A percentile compares a stretch with the other conserved stretches of the same genome.
These are phyloP conservation scores for Trichomonas vaginalis DNA, from an alignment of 208 protist species.

Conservation along the genomic window DNA sequence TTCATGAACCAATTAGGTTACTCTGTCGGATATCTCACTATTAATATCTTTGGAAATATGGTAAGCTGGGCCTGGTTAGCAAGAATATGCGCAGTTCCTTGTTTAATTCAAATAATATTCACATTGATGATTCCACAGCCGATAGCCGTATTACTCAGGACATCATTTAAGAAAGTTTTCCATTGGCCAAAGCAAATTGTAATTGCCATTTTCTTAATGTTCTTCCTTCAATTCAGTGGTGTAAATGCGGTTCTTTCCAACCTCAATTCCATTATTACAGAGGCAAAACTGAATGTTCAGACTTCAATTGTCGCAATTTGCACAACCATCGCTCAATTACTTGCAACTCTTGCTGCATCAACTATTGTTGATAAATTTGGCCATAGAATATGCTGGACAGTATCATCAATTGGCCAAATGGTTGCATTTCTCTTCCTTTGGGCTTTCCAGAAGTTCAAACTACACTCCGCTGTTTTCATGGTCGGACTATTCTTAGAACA, in stretches of 20 bases:
- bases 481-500: neutral
- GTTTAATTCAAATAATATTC: neutral
- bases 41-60: neutral
- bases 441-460: neutral
- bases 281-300: neutral
- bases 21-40: neutral
- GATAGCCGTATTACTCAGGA: neutral
- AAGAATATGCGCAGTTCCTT: neutral
- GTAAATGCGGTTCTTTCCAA: neutral
- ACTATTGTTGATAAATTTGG: neutral
- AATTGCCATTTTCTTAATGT: neutral
- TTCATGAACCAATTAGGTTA: neutral
- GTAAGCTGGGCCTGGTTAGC: neutral
- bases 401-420: neutral
- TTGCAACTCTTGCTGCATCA: neutral
- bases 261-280: neutral
- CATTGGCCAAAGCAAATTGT: neutral
- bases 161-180: neutral
- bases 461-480: neutral
- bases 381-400: neutral
- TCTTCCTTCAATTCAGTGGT: neutral
- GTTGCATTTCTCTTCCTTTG: neutral
- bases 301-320: neutral
- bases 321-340: neutral
- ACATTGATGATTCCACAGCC: neutral